Evolutionary conservation across 2,329 filamentous ascomycete species (phyloP).

Genomic region (Myriosclerotinia scirpicola): DNA sequence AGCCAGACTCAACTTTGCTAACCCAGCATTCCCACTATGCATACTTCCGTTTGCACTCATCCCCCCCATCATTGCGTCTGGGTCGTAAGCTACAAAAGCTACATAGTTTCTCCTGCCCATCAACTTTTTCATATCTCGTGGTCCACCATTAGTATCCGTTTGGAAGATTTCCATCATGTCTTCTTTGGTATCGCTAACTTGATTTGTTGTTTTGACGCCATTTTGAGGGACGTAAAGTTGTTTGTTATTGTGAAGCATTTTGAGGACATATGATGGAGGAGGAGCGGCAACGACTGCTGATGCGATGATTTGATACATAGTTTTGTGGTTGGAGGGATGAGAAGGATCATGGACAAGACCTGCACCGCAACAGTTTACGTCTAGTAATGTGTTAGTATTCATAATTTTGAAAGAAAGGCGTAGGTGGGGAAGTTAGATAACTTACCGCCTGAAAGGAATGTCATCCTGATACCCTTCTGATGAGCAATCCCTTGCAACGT

Average conservation of each 20-base stretch:
- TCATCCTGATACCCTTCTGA: conserved; percentile 95
- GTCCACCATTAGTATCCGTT: conserved; percentile 80
- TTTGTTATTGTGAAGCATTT: conserved; percentile 94
- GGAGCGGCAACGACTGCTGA: conserved; percentile 90
- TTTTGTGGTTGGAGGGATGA: conserved; percentile 92
- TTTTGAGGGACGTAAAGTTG: conserved; percentile 88
- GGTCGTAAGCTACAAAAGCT: conserved; percentile 91
- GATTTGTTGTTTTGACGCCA: conserved; percentile 73
- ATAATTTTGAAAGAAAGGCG: neutral
- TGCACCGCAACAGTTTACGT: conserved; percentile 87
- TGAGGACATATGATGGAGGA: conserved; percentile 80
- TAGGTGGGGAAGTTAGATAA: neutral
- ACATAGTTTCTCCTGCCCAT: conserved; percentile 95
- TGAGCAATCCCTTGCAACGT: conserved; percentile 94
- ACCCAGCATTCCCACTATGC: conserved; percentile 44
- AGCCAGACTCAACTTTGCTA: conserved; percentile 76
- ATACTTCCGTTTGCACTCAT: conserved; percentile 37
- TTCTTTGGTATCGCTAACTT: conserved; percentile 89
- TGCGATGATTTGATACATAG: conserved; percentile 98
- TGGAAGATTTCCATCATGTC: conserved; percentile 99
- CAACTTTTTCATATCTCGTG: conserved; percentile 81
- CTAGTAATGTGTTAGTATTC: conserved; percentile 43
- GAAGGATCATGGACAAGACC: conserved; percentile 92
- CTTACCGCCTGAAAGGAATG: conserved; percentile 85
- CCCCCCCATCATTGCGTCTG: conserved; percentile 55